Evolutionary conservation across 2,329 filamentous ascomycete genomes (phyloP), one percentile per base, ranked within the genome.

Genomic region (Aureobasidium sp.): DNA sequence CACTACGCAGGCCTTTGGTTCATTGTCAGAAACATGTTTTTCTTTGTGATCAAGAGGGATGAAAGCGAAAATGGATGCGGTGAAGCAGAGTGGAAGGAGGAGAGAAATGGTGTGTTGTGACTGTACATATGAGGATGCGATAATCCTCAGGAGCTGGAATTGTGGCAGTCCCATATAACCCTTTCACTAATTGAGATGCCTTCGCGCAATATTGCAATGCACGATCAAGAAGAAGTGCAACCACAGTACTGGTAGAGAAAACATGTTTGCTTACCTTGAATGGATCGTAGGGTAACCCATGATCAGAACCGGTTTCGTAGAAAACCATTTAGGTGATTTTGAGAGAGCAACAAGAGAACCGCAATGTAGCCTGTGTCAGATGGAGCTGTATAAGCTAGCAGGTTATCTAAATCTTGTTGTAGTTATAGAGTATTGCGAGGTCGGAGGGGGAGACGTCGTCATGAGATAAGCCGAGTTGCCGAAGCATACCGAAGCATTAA

Each of bases 1-100:
- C 45, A 85, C 74, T 2, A 86, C 82, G 70, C 83, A 85, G 37
- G 78, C 77, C 77, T 81, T 62, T 17, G 24, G 24, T n/a, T 39
- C 3, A 17, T 35, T 12, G 19, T 39, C 8, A 24, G 33, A 17
- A n/a, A 17, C 0, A 19, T n/a, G 49, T 15, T 14, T 31, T 19
- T 22, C 14, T 29, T 56, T 53, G n/a, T 22, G 24, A 5, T 14
- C 47, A 15, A n/a, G 22, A n/a, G 8, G n/a, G n/a, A n/a, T n/a
- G n/a, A n/a, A n/a, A n/a, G n/a, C n/a, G n/a, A n/a, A n/a, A n/a
- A n/a, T n/a, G n/a, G n/a, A n/a, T n/a, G n/a, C n/a, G n/a, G n/a
- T n/a, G n/a, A n/a, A 29, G 24, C 24, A 24, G 27, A 4, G 27
- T 4, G 27, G 27, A 4, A 29, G 27, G 5, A 6, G 5, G 27